Evolutionary conservation across 164 flowering plant genomes (phyloP), one percentile per base, ranked within the genome.

Genomic region (Malania oleifera): DNA sequence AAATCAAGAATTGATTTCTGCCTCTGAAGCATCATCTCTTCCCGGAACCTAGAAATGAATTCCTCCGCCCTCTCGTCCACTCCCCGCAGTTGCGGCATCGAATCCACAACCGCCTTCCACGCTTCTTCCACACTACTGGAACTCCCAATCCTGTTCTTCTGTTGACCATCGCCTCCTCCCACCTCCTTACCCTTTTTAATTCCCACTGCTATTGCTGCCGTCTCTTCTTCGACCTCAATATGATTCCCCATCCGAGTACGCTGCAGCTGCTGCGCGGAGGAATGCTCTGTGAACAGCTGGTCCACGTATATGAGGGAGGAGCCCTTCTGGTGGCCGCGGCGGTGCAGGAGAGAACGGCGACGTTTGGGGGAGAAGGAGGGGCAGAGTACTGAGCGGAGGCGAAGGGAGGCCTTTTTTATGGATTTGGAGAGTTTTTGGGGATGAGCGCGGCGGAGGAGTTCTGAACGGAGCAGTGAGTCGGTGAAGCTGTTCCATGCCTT

Each of bases 51-150:
- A 41, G 53, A 55, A 18, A 82, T 82, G 54, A 82, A 82, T 17
- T 82, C 87, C 59, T 79, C 87, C 11, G 87, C 87, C 41, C 82
- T 73, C 43, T 82, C 84, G 60, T 82, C 84, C 46, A 82, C 75
- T 29, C 70, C 67, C 22, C 71, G 60, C 13, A 77, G 61, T 26
- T 70, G 71, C 2, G 81, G 78, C 15, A 78, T 60, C 26, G 27
- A 23, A 11, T 74, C 73, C 5, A 78, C 67, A 11, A 57, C 60
- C 0, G 57, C 66, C 9, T 63, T 71, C 76, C 77, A 76, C 14
- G 74, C 76, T 27, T 72, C 76, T 19, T 73, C 76, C 34, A 76
- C 44, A 9, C 54, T 49, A 27, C 54, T n/a, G n/a, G n/a, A n/a
- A n/a, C n/a, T n/a, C n/a, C n/a, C n/a, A n/a, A n/a, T 20, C 19